phyloP scores from a whole-genome alignment of 257 asterid species.

The Leonotis leonurus region DNA sequence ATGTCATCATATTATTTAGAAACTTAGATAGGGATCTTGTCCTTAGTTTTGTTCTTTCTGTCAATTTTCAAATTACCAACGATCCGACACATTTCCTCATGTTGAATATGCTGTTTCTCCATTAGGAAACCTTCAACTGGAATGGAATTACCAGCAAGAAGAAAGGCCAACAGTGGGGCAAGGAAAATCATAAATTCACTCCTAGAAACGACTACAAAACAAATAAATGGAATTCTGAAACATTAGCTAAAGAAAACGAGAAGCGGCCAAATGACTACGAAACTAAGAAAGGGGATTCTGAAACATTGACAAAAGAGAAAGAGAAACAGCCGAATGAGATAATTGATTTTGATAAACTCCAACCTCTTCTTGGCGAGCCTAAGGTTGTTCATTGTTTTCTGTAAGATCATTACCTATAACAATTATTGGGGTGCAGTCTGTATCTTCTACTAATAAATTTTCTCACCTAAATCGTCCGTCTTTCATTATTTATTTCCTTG shows the following conservation, averaged over 20 bases:
- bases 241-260: slow-evolving; percentile 25
- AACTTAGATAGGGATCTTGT: not conserved
- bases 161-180: slow-evolving; percentile 94
- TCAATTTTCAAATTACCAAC: slow-evolving; percentile 1
- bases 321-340: slow-evolving; percentile 24
- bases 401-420: not conserved
- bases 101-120: slow-evolving; percentile 6
- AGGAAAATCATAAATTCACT: slow-evolving; percentile 39
- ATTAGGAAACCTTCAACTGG: slow-evolving; percentile 65
- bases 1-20: slow-evolving; percentile 5
- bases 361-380: slow-evolving; percentile 56
- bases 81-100: slow-evolving; percentile 1
- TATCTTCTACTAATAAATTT: not conserved
- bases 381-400: slow-evolving; percentile 39
- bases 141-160: slow-evolving; percentile 88
- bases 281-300: slow-evolving; percentile 29
- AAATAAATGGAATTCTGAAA: slow-evolving; percentile 28
- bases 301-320: slow-evolving; percentile 23
- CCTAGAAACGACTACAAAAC: slow-evolving; percentile 35
- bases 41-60: not conserved
- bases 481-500: not conserved
- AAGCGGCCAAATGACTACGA: slow-evolving; percentile 34
- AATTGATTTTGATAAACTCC: slow-evolving; percentile 65
- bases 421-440: not conserved
- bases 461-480: not conserved